These are phyloP conservation scores for Phytopythium mirpurense DNA, from an alignment of 352 stramenopile genomes.

Conservation along the genomic window DNA sequence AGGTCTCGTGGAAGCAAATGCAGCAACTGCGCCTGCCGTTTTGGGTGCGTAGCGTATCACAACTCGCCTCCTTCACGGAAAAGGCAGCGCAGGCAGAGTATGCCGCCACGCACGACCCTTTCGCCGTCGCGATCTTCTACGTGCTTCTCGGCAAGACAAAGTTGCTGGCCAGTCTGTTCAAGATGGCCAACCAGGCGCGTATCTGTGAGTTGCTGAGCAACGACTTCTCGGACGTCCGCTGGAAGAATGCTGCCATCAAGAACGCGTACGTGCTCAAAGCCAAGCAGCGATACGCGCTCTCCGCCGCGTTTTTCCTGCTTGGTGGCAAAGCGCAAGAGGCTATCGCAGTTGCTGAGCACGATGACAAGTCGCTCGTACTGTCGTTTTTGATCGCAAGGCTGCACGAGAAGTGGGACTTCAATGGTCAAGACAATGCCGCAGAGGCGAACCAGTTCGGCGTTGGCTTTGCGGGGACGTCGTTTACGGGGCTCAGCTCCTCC, in stretches of 20 bases:
- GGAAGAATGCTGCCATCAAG: constrained; percentile 87
- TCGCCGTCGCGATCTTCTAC: constrained; percentile 83
- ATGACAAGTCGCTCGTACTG: constrained; percentile 64
- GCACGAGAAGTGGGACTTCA: constrained; percentile 70
- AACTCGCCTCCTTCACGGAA: constrained; percentile 54
- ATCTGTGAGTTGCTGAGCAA: constrained; percentile 78
- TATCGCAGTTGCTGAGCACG: constrained; percentile 65
- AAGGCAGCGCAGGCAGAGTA: constrained; percentile 78
- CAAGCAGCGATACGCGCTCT: constrained; percentile 78
- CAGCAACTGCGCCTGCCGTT: constrained; percentile 63
- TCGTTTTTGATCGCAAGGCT: constrained; percentile 78
- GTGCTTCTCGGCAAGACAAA: constrained; percentile 80
- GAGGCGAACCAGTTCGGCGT: constrained; percentile 5
- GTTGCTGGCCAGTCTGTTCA: constrained; percentile 80
- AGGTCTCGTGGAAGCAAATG: constrained; percentile 68
- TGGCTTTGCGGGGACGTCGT: constrained; percentile 37
- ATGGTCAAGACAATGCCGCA: constrained; percentile 15
- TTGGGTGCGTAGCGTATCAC: constrained; percentile 59
- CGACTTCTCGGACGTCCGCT: constrained; percentile 76
- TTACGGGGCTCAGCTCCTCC: constrained; percentile 51
- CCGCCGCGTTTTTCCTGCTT: constrained; percentile 80
- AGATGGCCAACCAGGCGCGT: constrained; percentile 72
- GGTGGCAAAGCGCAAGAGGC: constrained; percentile 75
- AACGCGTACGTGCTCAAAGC: constrained; percentile 87
- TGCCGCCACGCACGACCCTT: constrained; percentile 67